Evolutionary conservation across 495 filamentous ascomycete species (phyloP).

Genomic region (Amniculicola lignicola): DNA sequence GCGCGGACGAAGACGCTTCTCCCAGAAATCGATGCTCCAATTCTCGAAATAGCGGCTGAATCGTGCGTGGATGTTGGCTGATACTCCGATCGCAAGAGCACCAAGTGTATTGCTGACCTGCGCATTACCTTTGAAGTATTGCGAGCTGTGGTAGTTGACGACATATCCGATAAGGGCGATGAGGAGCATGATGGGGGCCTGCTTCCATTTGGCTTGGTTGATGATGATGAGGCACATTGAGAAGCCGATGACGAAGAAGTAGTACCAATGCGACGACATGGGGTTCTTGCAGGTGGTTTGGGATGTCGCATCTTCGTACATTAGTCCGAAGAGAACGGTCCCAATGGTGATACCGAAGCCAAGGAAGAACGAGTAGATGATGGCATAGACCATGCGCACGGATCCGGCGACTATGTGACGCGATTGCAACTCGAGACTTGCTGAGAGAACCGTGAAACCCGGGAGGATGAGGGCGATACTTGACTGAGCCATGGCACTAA

Average conservation of each 20-base stretch:
- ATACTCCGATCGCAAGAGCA: constrained; percentile 78
- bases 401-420: constrained; percentile 83
- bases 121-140: constrained; percentile 68
- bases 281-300: constrained; percentile 67
- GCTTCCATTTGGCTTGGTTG: constrained; percentile 87
- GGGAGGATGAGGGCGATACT: constrained; percentile 91
- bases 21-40: constrained; percentile 39
- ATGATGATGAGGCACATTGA: constrained; percentile 77
- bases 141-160: constrained; percentile 77
- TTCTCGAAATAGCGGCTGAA: constrained; percentile 49
- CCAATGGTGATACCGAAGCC: constrained; percentile 97
- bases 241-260: constrained; percentile 76
- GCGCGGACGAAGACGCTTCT: constrained; percentile 31
- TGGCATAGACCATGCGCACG: constrained; percentile 91
- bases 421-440: constrained; percentile 83
- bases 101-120: constrained; percentile 83
- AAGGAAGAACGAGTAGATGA: constrained; percentile 92
- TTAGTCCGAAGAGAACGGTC: constrained; percentile 79
- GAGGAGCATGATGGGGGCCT: constrained; percentile 78
- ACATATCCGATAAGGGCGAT: constrained; percentile 83
- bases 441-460: constrained; percentile 80
- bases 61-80: constrained; percentile 85
- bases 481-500: constrained; percentile 86
- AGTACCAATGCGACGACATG: constrained; percentile 59
- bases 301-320: constrained; percentile 71